Evolutionary conservation across 2,329 filamentous ascomycete genomes (phyloP).

Genomic region (Pleochaeta shiraiana): DNA sequence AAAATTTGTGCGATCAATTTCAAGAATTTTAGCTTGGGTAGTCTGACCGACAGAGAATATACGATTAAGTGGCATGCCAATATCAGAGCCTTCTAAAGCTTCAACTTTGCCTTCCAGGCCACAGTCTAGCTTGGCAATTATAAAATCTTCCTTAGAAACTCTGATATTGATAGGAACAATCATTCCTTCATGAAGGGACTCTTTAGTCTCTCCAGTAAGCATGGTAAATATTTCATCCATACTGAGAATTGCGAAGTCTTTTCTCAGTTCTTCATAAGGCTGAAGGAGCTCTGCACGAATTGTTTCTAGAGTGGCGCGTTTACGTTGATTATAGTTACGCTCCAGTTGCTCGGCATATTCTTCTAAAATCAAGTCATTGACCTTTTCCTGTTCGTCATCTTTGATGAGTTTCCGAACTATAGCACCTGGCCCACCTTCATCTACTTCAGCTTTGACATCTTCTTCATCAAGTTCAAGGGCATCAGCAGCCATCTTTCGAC

Average conservation of each 20-base stretch:
- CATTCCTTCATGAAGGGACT: constrained; percentile 74
- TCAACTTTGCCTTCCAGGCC: constrained; percentile 81
- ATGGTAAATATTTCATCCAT: constrained; percentile 82
- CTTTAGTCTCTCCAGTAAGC: constrained; percentile 80
- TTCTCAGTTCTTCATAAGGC: constrained; percentile 84
- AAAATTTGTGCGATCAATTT: constrained; percentile 72
- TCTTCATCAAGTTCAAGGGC: constrained; percentile 93
- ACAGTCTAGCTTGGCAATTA: constrained; percentile 83
- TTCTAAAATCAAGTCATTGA: constrained; percentile 89
- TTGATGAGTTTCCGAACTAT: constrained; percentile 91
- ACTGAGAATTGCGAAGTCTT: constrained; percentile 47
- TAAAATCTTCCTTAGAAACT: constrained; percentile 75
- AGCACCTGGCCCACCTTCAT: constrained; percentile 72
- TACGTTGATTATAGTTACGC: constrained; percentile 78
- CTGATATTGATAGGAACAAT: constrained; percentile 77
- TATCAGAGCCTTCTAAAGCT: constrained; percentile 57
- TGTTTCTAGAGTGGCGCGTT: constrained; percentile 87
- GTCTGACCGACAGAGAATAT: constrained; percentile 65
- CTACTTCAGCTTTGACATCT: constrained; percentile 84
- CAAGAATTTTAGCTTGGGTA: constrained; percentile 67
- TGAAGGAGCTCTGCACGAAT: constrained; percentile 85
- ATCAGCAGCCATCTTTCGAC: constrained; percentile 95
- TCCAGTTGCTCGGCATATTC: constrained; percentile 94
- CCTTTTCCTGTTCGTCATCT: constrained; percentile 80
- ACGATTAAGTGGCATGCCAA: constrained; percentile 45